Base-by-base conservation (phyloP, 2,329 filamentous ascomycete species). In the Beauveria sp. region DNA sequence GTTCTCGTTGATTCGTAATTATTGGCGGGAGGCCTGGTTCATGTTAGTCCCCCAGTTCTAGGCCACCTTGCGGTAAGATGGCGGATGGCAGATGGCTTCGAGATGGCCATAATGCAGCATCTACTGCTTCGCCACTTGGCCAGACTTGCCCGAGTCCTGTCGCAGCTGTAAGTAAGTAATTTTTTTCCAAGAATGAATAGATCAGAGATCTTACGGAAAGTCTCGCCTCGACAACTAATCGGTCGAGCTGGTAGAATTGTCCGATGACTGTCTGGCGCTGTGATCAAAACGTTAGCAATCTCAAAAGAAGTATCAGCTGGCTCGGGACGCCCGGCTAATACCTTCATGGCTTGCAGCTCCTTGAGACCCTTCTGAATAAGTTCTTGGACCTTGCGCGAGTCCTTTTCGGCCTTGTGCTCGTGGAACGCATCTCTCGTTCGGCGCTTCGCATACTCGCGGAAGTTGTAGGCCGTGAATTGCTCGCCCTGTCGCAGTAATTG, bases 381-480 rank as follows among this genome's bases (percentile, higher is more conserved):
- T 75, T 96, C 92, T 75, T 97, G 92, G 73, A 96, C 81, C 76
- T 82, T 81, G 64, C 91, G 81, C 66, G 85, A 81, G 71, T 97
- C 94, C 51, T 84, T 78, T 69, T 91, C 88, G 61, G 76, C 72
- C 74, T 85, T 83, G 75, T 96, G 83, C 73, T 96, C 91, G 69
- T 89, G 84, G 76, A 97, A 99, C 5, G 91, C 88, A 79, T 97
- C 94, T 73, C 84, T 84, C 72, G 94, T 96, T 75, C 93, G 85
- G 71, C 94, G 88, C 76, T 87, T 89, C 59, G 94, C 92, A 76
- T 99, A 99, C 75, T 97, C 93, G 77, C 94, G 86, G 82, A 97
- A 99, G 78, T 97, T 99, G 81, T 97, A 99, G 67, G 89, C 86
- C 64, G 91, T 85, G 75, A 99, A 97, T 71, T 96, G 90, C 64